Evolutionary conservation across 1,284 basidiomycete species (phyloP).

Genomic region (Heterobasidion irregulare): DNA sequence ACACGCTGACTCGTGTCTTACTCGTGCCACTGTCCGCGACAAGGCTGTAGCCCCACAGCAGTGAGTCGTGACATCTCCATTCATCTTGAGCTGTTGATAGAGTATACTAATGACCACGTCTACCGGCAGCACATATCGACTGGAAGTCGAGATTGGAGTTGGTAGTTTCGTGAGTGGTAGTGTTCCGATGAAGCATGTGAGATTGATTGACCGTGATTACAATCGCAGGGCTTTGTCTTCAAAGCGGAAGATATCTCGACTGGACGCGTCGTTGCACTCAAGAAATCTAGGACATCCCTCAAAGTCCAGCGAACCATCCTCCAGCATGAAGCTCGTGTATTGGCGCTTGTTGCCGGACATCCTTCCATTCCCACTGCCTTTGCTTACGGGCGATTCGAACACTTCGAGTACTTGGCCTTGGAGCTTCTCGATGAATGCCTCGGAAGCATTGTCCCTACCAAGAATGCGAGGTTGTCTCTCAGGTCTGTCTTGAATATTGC

Average conservation of each 20-base stretch:
- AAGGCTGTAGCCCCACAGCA: too few relatives aligned
- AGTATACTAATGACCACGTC: too few relatives aligned
- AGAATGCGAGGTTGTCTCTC: not conserved
- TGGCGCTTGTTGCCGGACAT: conserved; percentile 1
- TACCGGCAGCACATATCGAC: too few relatives aligned
- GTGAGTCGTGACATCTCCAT: too few relatives aligned
- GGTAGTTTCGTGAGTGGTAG: not conserved
- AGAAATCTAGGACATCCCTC: not conserved
- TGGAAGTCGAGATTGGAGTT: not conserved
- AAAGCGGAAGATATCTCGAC: not conserved
- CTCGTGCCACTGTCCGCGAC: too few relatives aligned
- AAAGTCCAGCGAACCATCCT: not conserved
- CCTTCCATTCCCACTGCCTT: conserved; percentile 4
- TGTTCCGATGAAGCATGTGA: not conserved
- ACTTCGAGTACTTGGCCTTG: conserved; percentile 8
- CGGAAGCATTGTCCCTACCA: too few relatives aligned
- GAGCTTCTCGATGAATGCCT: conserved; percentile 1
- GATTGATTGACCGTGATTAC: not conserved
- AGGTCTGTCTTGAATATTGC: not conserved
- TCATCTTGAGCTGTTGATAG: too few relatives aligned
- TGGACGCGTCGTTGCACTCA: not conserved
- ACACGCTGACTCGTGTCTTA: too few relatives aligned
- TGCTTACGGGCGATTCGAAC: conserved; percentile 4
- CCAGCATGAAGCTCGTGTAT: not conserved
- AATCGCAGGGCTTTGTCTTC: not conserved